These are phyloP conservation scores for Eugenia klotzschiana DNA, from an alignment of 441 rosid genomes.

Conservation along the genomic window DNA sequence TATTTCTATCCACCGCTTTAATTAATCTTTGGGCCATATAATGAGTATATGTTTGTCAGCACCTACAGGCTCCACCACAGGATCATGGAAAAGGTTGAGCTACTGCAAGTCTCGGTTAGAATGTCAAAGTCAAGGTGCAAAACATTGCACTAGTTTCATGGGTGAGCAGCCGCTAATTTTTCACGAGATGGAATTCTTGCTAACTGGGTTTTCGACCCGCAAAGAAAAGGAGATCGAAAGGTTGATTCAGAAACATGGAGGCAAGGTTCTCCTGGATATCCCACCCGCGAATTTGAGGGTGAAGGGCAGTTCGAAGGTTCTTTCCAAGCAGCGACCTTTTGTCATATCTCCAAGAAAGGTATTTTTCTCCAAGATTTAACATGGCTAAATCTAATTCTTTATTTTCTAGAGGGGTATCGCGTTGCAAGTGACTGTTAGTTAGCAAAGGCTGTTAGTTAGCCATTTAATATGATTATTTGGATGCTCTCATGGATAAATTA, in stretches of 20 bases:
- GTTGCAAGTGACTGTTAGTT: not conserved
- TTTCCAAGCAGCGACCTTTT: constrained; percentile 22
- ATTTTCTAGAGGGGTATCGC: not conserved
- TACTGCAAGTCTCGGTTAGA: constrained; percentile 4
- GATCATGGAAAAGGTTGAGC: constrained; percentile 16
- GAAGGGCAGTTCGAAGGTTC: constrained; percentile 14
- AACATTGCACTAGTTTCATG: constrained; percentile 3
- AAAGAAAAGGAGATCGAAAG: constrained; percentile 35
- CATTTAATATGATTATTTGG: not conserved
- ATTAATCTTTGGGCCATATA: not conserved
- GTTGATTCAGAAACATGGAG: constrained; percentile 39
- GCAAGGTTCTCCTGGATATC: constrained; percentile 34
- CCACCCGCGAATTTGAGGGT: constrained; percentile 23
- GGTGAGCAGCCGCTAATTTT: constrained; percentile 21
- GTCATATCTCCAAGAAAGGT: constrained; percentile 48
- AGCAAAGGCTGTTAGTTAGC: not conserved
- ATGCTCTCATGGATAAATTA: not conserved
- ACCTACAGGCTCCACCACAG: constrained; percentile 7
- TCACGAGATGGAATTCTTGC: constrained; percentile 34
- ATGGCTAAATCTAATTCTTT: not conserved
- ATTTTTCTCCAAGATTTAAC: not conserved
- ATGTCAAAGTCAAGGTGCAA: constrained; percentile 6
- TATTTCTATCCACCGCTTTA: not conserved
- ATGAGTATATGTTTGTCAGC: not conserved
- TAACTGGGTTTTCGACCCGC: constrained; percentile 45